Conservation (phyloP, 495 filamentous ascomycete genomes). For the Terfezia claveryi region DNA sequence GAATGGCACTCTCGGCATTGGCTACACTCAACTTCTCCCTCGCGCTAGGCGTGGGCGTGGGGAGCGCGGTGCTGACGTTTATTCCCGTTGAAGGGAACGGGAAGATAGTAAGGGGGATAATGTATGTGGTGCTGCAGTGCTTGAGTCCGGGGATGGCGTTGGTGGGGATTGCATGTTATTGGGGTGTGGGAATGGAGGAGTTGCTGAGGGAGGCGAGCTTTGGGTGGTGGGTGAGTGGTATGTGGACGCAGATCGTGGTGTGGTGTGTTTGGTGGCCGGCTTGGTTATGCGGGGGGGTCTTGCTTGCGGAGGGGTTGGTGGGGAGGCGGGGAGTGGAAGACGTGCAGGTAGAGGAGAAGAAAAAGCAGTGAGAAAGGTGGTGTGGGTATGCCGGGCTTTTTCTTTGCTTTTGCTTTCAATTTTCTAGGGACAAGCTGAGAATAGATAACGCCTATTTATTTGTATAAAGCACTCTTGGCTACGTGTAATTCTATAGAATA, state of each 20-base stretch:
- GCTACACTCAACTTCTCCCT: conserved; percentile 94
- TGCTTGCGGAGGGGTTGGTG: background rate
- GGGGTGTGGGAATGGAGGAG: conserved; percentile 27
- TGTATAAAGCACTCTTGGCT: too few relatives aligned
- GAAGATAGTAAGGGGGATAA: conserved; percentile 10
- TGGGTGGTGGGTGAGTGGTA: conserved; percentile 77
- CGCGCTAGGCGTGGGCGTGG: conserved; percentile 61
- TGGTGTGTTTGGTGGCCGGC: conserved; percentile 99
- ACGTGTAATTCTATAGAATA: too few relatives aligned
- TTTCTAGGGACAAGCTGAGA: too few relatives aligned
- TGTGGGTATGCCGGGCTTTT: background rate
- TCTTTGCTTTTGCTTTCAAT: too few relatives aligned
- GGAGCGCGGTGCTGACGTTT: conserved; percentile 56
- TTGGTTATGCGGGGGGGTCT: conserved; percentile 33
- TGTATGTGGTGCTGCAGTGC: conserved; percentile 32
- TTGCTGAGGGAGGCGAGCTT: conserved; percentile 59
- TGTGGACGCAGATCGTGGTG: conserved; percentile 74
- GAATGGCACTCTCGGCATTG: conserved; percentile 74
- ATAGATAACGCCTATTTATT: too few relatives aligned
- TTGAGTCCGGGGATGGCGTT: conserved; percentile 47
- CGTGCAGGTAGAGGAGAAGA: background rate
- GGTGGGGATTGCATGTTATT: conserved; percentile 29
- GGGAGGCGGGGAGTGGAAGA: background rate
- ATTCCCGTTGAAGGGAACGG: conserved; percentile 27
- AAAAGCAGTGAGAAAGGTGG: background rate